Evolutionary conservation across 352 stramenopile genomes (phyloP), one percentile per base, ranked within the genome.

Genomic region (Achlya hypogyna): DNA sequence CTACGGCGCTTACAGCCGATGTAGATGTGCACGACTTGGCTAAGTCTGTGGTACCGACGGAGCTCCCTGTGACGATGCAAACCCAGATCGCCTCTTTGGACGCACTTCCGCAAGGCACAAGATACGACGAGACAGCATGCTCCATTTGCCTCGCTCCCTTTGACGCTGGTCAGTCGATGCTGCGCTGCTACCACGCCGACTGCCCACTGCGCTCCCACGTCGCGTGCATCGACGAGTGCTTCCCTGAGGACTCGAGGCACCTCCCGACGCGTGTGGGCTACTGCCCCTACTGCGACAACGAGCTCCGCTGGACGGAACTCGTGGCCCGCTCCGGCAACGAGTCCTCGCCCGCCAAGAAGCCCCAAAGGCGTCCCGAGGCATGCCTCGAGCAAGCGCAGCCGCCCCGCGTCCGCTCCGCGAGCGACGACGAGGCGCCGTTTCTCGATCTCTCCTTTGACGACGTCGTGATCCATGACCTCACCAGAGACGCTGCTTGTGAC

Each of bases 151-250:
- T 86, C 20, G 49, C 69, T 22, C 23, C 65, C 0, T 27, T 87
- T 27, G 0, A 34, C 18, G 38, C 45, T 28, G 22, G 16, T 63
- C 43, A 5, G 28, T 43, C 56, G 10, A 56, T 73, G 14, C 34
- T 79, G 28, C 40, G 54, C 6, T 89, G 81, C 53, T 86, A 85
- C 45, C 59, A 82, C 63, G n/a, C 29, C 22, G 49, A 52, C 1
- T 89, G 81, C 22, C n/a, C 40, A 9, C 78, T 82, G 67, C 66
- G 66, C 27, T 82, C 69, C 32, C 81, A 89, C 65, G 59, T 69
- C 4, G 25, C 73, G 20, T 89, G 81, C 56, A 68, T 88, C 10
- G 68, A 52, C 14, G 79, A 87, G 53, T 78, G 87, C 67, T 89
- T 89, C 29, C 56, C 65, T 1, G 53, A 70, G 22, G 62, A 69